Conservation (phyloP, 2,329 filamentous ascomycete species). For the Fusarium sp. region DNA sequence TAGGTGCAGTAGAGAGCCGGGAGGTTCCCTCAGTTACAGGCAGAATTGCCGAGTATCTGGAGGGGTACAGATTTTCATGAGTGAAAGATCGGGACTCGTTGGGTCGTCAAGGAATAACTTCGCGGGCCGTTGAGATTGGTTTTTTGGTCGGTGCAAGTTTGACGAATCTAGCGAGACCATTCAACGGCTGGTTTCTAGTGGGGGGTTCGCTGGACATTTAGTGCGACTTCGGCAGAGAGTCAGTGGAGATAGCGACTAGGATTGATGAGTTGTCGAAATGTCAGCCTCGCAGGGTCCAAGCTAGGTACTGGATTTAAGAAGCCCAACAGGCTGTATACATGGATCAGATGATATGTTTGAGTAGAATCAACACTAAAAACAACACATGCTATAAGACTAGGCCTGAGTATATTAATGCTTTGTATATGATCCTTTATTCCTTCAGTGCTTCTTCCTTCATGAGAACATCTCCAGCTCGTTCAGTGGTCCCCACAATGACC, state of each 20-base stretch:
- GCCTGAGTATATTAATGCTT: too few relatives aligned
- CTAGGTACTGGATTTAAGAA: conserved; percentile 2
- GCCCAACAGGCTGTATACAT: not conserved
- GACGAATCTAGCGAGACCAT: not conserved
- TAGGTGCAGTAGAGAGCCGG: not conserved
- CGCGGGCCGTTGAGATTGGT: conserved; percentile 1
- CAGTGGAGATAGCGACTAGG: conserved; percentile 4
- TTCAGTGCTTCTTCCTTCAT: not conserved
- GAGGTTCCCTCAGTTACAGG: not conserved
- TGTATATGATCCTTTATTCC: not conserved
- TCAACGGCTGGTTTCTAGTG: conserved; percentile 29
- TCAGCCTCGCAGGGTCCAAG: conserved; percentile 37
- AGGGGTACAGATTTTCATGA: not conserved
- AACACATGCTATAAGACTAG: too few relatives aligned
- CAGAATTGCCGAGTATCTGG: not conserved
- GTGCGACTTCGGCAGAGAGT: conserved; percentile 20
- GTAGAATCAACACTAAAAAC: too few relatives aligned
- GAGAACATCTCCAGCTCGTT: not conserved
- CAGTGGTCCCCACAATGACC: conserved; percentile 20
- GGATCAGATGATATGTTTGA: not conserved
- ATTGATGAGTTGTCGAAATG: not conserved
- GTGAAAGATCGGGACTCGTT: not conserved
- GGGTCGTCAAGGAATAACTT: not conserved
- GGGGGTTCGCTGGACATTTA: conserved; percentile 36
- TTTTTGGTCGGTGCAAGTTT: conserved; percentile 11